A percentile compares a stretch with the other conserved stretches of the same genome.
Evolutionary conservation across 2,329 filamentous ascomycete genomes (phyloP).

Genomic region (Calonectria honghensis): DNA sequence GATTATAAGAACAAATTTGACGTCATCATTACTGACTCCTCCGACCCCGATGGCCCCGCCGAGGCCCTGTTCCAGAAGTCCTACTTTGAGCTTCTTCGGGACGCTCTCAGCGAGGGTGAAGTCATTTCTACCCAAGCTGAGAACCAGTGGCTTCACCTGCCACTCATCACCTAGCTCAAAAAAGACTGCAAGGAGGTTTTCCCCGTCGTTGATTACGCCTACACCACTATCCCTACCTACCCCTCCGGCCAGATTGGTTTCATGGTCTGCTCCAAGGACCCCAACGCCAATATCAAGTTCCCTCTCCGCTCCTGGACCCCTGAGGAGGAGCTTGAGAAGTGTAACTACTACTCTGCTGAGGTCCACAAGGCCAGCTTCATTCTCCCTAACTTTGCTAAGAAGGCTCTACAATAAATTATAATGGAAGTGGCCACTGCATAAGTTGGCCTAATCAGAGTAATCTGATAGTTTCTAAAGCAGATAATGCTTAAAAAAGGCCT

Average conservation of each 20-base stretch:
- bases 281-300: constrained; percentile 86
- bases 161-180: constrained; percentile 95
- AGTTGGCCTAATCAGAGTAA: no score
- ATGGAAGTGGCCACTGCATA: no score
- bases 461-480: no score
- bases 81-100: constrained; percentile 96
- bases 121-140: constrained; percentile 99
- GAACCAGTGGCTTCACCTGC: constrained; percentile 99
- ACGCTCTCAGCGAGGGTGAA: constrained; percentile 93
- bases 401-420: constrained; percentile 75
- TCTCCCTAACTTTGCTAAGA: constrained; percentile 93
- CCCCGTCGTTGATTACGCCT: constrained; percentile 97
- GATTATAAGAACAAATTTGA: constrained; percentile 98
- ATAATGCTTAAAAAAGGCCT: no score
- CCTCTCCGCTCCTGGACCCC: constrained; percentile 87
- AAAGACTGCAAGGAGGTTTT: constrained; percentile 98
- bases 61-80: constrained; percentile 98
- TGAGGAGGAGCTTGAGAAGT: constrained; percentile 94
- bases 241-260: constrained; percentile 99
- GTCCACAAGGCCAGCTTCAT: constrained; percentile 97
- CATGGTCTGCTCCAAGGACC: constrained; percentile 99
- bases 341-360: constrained; percentile 97
- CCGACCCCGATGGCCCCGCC: constrained; percentile 96
- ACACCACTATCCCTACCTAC: constrained; percentile 99
- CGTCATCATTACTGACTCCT: constrained; percentile 99